Conservation (phyloP, 1,284 basidiomycete genomes). For the Clitocybe nebularis region DNA sequence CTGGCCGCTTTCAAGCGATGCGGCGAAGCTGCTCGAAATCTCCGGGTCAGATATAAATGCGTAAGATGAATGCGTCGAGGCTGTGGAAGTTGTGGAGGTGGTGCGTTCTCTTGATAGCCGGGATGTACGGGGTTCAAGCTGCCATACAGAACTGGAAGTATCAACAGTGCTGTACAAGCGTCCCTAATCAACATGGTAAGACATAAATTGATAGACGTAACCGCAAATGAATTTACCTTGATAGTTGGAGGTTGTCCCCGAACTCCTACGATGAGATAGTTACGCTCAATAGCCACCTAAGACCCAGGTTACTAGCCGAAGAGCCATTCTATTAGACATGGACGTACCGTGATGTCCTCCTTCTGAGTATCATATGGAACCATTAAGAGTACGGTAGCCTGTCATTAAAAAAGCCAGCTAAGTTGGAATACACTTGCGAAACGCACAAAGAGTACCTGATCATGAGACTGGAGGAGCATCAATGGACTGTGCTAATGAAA, state of each 20-base stretch:
- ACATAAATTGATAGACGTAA: constrained; percentile 1
- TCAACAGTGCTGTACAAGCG: constrained; percentile 66
- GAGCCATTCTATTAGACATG: constrained; percentile 2
- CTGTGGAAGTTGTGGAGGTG: constrained; percentile 66
- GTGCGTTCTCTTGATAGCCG: constrained; percentile 62
- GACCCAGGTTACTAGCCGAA: not conserved
- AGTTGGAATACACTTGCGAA: constrained; percentile 5
- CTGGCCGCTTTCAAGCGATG: constrained; percentile 68
- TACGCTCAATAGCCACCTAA: constrained; percentile 67
- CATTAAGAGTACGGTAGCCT: constrained; percentile 76
- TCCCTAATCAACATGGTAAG: constrained; percentile 41
- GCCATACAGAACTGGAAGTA: constrained; percentile 63
- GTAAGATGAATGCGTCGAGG: constrained; percentile 73
- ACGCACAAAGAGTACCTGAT: constrained; percentile 46
- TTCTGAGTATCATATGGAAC: constrained; percentile 67
- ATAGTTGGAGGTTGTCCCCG: constrained; percentile 63
- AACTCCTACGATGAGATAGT: constrained; percentile 67
- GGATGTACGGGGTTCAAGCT: constrained; percentile 62
- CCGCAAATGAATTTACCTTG: constrained; percentile 44
- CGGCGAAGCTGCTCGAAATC: constrained; percentile 75
- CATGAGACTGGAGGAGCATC: constrained; percentile 47
- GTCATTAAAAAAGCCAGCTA: constrained; percentile 9
- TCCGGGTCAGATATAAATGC: constrained; percentile 75
- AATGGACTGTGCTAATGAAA: constrained; percentile 1
- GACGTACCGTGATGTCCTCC: constrained; percentile 63